phyloP scores from a whole-genome alignment of 345 rosid genomes.

The Hevea brasiliensis region DNA sequence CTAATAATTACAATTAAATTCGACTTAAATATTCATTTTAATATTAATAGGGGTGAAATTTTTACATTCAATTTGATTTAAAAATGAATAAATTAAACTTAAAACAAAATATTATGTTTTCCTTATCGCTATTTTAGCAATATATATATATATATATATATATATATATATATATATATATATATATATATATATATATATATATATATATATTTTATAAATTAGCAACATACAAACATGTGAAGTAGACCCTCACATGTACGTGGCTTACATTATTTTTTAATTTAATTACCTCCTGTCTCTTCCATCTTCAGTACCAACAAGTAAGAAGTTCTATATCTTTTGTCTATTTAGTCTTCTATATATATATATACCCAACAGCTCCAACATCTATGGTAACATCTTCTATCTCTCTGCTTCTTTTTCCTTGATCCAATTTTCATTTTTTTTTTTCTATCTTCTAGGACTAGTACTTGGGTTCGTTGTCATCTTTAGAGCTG shows the following conservation, averaged over 20 bases:
- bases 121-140: no score
- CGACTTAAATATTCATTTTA: no score
- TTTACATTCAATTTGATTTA: no score
- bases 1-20: no score
- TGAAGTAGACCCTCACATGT: slow-evolving; percentile 20
- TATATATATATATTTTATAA: no score
- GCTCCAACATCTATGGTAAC: slow-evolving; percentile 1
- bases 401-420: neutral
- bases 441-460: neutral
- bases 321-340: slow-evolving; percentile 1
- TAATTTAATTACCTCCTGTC: neutral
- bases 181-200: no score
- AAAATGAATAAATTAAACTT: no score
- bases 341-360: neutral
- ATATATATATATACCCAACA: slow-evolving; percentile 1
- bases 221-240: neutral
- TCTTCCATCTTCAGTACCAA: slow-evolving; percentile 29
- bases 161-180: no score
- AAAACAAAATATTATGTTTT: no score
- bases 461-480: neutral
- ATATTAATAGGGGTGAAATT: no score
- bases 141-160: no score
- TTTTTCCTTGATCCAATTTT: neutral
- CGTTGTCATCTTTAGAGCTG: neutral
- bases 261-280: slow-evolving; percentile 3